Conservation (phyloP, 768 basidiomycete species). For the Boletus reticulatus region DNA sequence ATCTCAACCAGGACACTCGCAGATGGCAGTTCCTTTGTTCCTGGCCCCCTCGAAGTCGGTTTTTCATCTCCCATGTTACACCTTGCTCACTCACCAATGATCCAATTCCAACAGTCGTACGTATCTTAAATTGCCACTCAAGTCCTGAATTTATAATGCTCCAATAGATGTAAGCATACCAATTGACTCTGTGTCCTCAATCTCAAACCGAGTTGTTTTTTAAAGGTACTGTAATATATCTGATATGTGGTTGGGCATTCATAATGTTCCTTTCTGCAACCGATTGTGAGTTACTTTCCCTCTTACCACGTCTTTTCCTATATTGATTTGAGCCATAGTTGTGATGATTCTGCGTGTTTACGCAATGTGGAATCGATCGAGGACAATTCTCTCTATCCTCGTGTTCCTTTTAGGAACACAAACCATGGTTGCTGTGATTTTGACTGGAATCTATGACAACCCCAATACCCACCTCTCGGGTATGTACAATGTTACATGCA, state of each 20-base stretch:
- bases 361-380: not conserved
- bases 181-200: too few species aligned
- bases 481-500: not conserved
- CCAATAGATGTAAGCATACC: not conserved
- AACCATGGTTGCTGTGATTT: not conserved
- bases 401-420: not conserved
- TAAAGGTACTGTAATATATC: not conserved
- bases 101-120: too few species aligned
- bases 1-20: not conserved
- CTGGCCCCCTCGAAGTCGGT: not conserved
- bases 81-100: too few species aligned
- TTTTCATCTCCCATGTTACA: not conserved
- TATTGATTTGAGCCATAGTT: not conserved
- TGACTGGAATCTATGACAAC: not conserved
- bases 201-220: not conserved
- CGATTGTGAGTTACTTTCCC: not conserved
- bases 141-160: too few species aligned
- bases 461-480: not conserved
- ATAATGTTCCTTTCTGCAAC: not conserved
- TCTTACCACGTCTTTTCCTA: not conserved
- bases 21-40: not conserved
- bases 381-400: not conserved
- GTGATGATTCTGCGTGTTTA: not conserved
- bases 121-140: too few species aligned
- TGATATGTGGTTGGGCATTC: not conserved